phyloP scores from a whole-genome alignment of 345 rosid genomes.

The Atalantia buxifolia region DNA sequence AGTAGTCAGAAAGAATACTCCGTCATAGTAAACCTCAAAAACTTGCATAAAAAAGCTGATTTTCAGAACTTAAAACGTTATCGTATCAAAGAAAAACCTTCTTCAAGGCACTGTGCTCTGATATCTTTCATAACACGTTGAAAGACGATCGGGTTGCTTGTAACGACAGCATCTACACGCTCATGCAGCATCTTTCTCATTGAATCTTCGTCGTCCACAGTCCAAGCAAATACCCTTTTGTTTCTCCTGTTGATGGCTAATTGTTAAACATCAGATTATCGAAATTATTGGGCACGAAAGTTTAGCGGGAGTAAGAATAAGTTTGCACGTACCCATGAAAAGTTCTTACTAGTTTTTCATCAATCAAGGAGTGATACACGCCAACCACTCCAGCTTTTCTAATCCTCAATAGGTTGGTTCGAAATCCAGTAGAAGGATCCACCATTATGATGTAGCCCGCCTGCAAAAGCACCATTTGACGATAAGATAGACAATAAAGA shows the following conservation, averaged over 20 bases:
- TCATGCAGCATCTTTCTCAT: slow-evolving; percentile 66
- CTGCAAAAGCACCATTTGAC: slow-evolving; percentile 35
- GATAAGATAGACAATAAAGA: neutral
- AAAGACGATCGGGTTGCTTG: slow-evolving; percentile 66
- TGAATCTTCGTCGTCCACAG: slow-evolving; percentile 74
- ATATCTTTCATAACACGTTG: slow-evolving; percentile 63
- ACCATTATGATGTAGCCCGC: slow-evolving; percentile 92
- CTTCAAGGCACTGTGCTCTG: slow-evolving; percentile 69
- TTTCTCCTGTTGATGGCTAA: slow-evolving; percentile 48
- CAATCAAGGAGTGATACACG: slow-evolving; percentile 67
- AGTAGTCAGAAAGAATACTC: no score
- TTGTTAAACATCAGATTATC: neutral
- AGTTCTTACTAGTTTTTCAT: slow-evolving; percentile 50
- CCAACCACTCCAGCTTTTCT: slow-evolving; percentile 79
- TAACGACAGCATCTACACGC: slow-evolving; percentile 71
- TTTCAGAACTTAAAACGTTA: neutral
- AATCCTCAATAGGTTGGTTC: slow-evolving; percentile 65
- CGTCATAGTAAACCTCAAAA: no score
- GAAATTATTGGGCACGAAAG: no score
- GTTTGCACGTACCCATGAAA: slow-evolving; percentile 67
- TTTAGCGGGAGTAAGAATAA: neutral
- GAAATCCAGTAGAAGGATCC: slow-evolving; percentile 56
- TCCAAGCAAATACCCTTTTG: slow-evolving; percentile 81
- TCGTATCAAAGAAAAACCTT: slow-evolving; percentile 44
- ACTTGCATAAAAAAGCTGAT: neutral